Percentiles rank a stretch among this genome's conserved stretches.
Conservation (phyloP, 2,329 filamentous ascomycete species). For the Diplodia mutila region DNA sequence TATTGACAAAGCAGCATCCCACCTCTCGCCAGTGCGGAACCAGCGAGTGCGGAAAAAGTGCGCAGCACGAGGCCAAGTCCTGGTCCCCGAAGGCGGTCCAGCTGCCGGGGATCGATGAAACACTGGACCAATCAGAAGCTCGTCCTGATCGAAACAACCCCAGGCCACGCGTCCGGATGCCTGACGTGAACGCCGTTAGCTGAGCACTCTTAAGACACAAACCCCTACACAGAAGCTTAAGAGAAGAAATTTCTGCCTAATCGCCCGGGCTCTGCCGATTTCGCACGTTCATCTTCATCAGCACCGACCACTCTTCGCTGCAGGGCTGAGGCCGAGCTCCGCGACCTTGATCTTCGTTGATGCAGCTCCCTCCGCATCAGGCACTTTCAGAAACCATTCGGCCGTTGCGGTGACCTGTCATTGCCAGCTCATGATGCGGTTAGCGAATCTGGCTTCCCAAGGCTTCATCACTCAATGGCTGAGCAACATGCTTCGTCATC, state of each 20-base stretch:
- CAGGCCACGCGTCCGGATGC: slow-evolving; percentile 19
- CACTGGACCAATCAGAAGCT: neutral
- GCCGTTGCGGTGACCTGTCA: neutral
- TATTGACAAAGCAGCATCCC: neutral
- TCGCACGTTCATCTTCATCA: neutral
- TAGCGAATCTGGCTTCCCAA: neutral
- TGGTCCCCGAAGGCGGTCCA: neutral
- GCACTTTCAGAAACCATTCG: neutral
- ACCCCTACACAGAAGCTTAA: neutral
- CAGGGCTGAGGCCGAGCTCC: neutral
- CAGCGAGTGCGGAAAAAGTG: neutral
- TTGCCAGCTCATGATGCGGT: neutral
- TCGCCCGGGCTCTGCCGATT: neutral
- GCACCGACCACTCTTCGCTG: neutral
- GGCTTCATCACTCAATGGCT: neutral
- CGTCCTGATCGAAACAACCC: neutral
- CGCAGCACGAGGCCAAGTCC: neutral
- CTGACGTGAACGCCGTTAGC: slow-evolving; percentile 7
- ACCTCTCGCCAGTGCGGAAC: neutral
- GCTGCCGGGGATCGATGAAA: slow-evolving; percentile 3
- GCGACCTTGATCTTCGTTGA: neutral
- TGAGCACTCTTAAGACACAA: neutral
- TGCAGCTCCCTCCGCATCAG: neutral
- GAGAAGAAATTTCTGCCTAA: neutral
- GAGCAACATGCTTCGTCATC: neutral